Conservation (phyloP, 23 red algal genomes). For the Gracilaria gracilis region DNA sequence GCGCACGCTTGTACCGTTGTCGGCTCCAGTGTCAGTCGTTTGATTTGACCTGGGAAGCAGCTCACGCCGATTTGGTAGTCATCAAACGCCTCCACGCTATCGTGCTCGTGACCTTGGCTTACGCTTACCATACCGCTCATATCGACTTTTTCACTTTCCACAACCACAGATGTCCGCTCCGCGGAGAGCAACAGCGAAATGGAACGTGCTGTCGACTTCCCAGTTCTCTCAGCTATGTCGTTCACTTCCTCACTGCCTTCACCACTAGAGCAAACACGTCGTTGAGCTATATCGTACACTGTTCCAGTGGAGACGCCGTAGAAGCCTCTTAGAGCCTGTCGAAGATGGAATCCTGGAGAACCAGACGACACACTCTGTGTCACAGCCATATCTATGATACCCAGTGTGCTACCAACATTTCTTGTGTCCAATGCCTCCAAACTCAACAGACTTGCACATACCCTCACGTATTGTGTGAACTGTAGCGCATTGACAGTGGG, state of each 20-base stretch:
- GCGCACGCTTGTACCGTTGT: background rate
- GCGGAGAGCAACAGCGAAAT: slow-evolving; percentile 30
- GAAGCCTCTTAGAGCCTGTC: background rate
- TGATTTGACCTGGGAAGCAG: slow-evolving; percentile 36
- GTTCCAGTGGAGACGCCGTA: background rate
- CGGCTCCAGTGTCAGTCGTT: slow-evolving; percentile 15
- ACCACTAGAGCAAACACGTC: background rate
- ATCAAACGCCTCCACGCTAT: background rate
- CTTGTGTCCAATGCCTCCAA: background rate
- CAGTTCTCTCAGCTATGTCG: background rate
- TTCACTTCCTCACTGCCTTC: background rate
- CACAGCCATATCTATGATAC: background rate
- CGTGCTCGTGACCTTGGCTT: background rate
- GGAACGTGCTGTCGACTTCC: background rate
- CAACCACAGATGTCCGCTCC: slow-evolving; percentile 13
- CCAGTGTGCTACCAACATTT: background rate
- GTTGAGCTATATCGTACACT: background rate
- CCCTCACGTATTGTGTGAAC: slow-evolving; percentile 5
- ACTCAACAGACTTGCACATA: background rate
- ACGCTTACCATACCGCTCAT: background rate
- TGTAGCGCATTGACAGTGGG: slow-evolving; percentile 2
- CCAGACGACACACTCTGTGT: background rate
- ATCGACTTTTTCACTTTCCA: background rate
- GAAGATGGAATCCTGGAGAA: slow-evolving; percentile 1
- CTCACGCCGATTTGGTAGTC: slow-evolving; percentile 46